Evolutionary conservation across 2,329 filamentous ascomycete genomes (phyloP).

Genomic region (Macroventuria anomochaeta): DNA sequence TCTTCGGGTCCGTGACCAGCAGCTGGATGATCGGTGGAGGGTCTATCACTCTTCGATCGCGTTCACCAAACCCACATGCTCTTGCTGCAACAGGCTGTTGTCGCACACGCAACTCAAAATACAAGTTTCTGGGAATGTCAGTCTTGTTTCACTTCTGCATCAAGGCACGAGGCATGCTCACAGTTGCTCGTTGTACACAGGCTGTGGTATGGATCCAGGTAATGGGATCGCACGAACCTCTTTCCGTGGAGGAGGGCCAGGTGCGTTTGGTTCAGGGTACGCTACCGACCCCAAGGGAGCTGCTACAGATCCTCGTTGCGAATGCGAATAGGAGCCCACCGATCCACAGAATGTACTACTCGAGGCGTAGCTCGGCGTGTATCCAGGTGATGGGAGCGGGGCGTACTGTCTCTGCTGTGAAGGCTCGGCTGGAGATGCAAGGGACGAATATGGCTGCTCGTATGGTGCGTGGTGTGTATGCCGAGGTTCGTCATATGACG

Average conservation of each 20-base stretch:
- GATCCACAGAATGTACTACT: constrained; percentile 49
- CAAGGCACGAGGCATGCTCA: constrained; percentile 37
- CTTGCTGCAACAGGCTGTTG: constrained; percentile 80
- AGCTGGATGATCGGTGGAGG: constrained; percentile 84
- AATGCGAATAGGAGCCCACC: constrained; percentile 46
- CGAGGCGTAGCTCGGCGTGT: constrained; percentile 49
- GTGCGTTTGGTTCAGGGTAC: constrained; percentile 40
- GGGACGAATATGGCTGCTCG: constrained; percentile 45
- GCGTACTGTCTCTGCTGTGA: constrained; percentile 44
- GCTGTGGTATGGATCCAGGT: constrained; percentile 48
- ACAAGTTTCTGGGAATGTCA: constrained; percentile 43
- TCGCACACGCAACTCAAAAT: constrained; percentile 66
- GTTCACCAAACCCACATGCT: constrained; percentile 82
- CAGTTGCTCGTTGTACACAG: constrained; percentile 49
- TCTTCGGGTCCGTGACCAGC: constrained; percentile 65
- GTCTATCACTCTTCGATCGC: constrained; percentile 81
- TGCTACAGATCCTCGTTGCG: constrained; percentile 44
- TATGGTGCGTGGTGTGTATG: constrained; percentile 36
- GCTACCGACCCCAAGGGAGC: constrained; percentile 41
- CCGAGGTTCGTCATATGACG: constrained; percentile 43
- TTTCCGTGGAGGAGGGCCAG: constrained; percentile 41
- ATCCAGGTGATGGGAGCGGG: constrained; percentile 48
- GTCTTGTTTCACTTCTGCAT: constrained; percentile 27
- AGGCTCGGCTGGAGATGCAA: constrained; percentile 46
- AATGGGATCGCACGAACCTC: constrained; percentile 39